phyloP scores from a whole-genome alignment of 345 rosid genomes.

The Raphanus sativus region DNA sequence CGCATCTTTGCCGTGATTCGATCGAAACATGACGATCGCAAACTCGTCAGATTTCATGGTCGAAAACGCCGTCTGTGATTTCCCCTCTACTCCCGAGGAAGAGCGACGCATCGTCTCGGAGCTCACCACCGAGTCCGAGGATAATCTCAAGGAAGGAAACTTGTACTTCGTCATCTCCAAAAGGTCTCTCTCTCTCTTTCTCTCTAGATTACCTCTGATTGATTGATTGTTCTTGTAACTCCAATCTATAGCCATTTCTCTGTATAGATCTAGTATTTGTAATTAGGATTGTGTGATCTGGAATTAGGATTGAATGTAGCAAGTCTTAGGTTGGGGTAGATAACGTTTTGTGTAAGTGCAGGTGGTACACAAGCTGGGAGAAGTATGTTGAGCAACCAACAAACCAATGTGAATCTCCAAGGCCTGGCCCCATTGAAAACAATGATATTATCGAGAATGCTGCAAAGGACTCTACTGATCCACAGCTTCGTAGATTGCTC shows the following conservation, averaged over 20 bases:
- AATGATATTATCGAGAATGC: slow-evolving; percentile 57
- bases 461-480: slow-evolving; percentile 31
- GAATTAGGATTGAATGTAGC: not conserved
- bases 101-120: slow-evolving; percentile 67
- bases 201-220: not conserved
- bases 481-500: slow-evolving; percentile 53
- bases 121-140: slow-evolving; percentile 56
- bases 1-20: not conserved
- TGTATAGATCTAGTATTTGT: not conserved
- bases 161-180: slow-evolving; percentile 70
- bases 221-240: slow-evolving; percentile 2
- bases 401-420: slow-evolving; percentile 21
- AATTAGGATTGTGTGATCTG: no score
- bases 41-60: slow-evolving; percentile 52
- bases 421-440: slow-evolving; percentile 86
- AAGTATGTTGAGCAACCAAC: slow-evolving; percentile 55
- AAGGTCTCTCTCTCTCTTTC: slow-evolving; percentile 37
- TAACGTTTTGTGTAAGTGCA: slow-evolving; percentile 27
- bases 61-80: slow-evolving; percentile 64
- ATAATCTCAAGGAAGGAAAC: slow-evolving; percentile 69
- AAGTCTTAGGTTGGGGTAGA: no score
- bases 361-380: slow-evolving; percentile 88
- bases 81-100: slow-evolving; percentile 67
- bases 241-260: not conserved
- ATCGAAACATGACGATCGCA: slow-evolving; percentile 57